These are phyloP conservation scores for Gossypium rotundifolium DNA, from an alignment of 345 rosid genomes.

Conservation along the genomic window DNA sequence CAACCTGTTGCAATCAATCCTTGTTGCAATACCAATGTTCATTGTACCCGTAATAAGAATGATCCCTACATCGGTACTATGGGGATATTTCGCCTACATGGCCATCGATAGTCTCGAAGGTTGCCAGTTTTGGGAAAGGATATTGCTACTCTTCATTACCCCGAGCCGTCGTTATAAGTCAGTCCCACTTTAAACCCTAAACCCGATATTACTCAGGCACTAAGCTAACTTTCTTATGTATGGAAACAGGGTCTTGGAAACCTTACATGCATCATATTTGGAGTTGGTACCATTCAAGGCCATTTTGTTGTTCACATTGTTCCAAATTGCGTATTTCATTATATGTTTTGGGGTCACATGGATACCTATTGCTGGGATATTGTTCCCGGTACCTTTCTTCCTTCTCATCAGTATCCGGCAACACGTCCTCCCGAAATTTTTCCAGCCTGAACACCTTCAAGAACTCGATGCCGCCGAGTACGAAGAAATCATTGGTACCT, in stretches of 20 bases:
- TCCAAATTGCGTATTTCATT: constrained; percentile 59
- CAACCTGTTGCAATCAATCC: constrained; percentile 71
- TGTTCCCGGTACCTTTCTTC: constrained; percentile 75
- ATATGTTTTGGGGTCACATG: constrained; percentile 73
- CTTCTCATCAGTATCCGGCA: constrained; percentile 59
- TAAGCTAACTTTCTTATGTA: not conserved
- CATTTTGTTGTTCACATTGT: constrained; percentile 50
- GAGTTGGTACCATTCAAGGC: constrained; percentile 65
- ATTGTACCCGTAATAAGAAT: constrained; percentile 55
- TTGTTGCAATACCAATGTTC: constrained; percentile 48
- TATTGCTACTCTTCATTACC: constrained; percentile 60
- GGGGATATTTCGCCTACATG: constrained; percentile 94
- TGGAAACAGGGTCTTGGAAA: constrained; percentile 57
- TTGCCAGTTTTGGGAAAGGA: constrained; percentile 84
- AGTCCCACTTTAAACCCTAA: constrained; percentile 8
- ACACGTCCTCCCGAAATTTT: constrained; percentile 55
- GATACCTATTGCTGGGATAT: constrained; percentile 71
- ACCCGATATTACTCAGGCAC: no score
- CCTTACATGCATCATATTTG: constrained; percentile 64
- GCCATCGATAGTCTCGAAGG: constrained; percentile 89
- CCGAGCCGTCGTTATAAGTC: constrained; percentile 69
- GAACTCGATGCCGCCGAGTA: constrained; percentile 73
- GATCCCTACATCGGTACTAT: constrained; percentile 76
- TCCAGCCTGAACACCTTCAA: constrained; percentile 51
- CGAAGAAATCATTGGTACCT: constrained; percentile 57